Evolutionary conservation across 345 rosid species (phyloP).

Genomic region (Hibiscus tridactylites): DNA sequence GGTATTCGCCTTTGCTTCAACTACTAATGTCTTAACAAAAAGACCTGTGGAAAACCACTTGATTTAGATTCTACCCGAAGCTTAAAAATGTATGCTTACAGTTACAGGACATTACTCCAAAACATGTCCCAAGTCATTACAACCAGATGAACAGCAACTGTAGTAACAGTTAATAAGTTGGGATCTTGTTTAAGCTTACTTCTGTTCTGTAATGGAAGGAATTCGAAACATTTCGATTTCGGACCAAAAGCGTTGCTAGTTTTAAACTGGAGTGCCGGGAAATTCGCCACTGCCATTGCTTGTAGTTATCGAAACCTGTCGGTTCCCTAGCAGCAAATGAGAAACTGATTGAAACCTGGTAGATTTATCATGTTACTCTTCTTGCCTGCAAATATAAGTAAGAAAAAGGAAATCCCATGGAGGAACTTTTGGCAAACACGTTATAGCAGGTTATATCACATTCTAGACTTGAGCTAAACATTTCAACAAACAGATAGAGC

Average conservation of each 20-base stretch:
- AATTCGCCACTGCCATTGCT: constrained; percentile 18
- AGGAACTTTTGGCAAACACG: background rate
- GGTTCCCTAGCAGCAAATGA: background rate
- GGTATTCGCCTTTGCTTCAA: constrained; percentile 44
- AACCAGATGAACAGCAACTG: background rate
- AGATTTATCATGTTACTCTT: background rate
- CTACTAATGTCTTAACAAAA: constrained; percentile 24
- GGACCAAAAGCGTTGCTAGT: constrained; percentile 21
- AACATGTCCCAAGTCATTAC: background rate
- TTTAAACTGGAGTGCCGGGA: constrained; percentile 24
- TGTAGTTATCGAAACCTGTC: background rate
- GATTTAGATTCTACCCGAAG: background rate
- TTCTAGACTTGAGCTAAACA: background rate
- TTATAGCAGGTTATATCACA: background rate
- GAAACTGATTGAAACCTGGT: background rate
- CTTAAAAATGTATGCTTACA: background rate
- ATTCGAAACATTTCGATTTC: background rate
- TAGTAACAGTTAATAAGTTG: background rate
- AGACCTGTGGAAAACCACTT: constrained; percentile 18
- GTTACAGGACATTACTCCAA: background rate
- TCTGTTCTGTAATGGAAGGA: constrained; percentile 7
- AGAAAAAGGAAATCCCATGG: no score
- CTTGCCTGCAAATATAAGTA: background rate
- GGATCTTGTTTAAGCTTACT: constrained; percentile 19
- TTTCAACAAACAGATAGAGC: background rate